Conservation (phyloP, 31 red algal genomes). For the Asparagopsis taxiformis region DNA sequence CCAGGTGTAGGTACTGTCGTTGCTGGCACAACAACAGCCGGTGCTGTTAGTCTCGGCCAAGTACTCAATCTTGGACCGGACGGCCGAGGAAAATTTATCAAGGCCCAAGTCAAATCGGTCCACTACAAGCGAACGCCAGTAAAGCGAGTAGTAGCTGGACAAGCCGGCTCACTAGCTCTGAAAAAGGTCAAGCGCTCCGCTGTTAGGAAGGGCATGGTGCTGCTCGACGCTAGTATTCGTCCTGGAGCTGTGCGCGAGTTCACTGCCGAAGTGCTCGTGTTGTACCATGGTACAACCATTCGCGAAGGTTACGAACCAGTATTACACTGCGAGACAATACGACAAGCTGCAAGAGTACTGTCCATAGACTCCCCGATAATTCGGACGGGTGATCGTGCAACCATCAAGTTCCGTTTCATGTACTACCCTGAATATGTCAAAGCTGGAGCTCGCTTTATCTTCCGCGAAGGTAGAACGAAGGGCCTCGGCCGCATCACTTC, state of each 20-base stretch:
- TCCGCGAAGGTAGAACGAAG: constrained; percentile 98
- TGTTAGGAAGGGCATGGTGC: constrained; percentile 99
- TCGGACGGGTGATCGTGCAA: constrained; percentile 95
- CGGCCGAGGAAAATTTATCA: constrained; percentile 84
- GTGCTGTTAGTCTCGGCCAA: constrained; percentile 78
- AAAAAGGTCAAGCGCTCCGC: constrained; percentile 97
- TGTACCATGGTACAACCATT: constrained; percentile 96
- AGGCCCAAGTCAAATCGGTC: constrained; percentile 88
- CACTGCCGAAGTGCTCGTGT: constrained; percentile 95
- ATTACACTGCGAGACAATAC: constrained; percentile 90
- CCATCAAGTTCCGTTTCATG: constrained; percentile 96
- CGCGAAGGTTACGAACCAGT: constrained; percentile 95
- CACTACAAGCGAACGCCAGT: constrained; percentile 98
- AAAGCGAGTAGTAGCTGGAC: constrained; percentile 92
- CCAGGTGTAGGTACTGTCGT: constrained; percentile 98
- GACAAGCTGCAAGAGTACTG: constrained; percentile 95
- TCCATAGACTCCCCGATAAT: constrained; percentile 93
- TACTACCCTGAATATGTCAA: constrained; percentile 98
- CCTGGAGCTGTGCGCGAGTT: constrained; percentile 89
- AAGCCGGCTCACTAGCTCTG: constrained; percentile 94
- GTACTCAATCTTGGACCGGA: constrained; percentile 95
- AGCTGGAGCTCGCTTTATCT: constrained; percentile 90
- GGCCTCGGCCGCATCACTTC: constrained; percentile 91
- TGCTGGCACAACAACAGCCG: constrained; percentile 82
- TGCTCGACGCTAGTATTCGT: constrained; percentile 74